These are phyloP conservation scores for Pythium angustatum DNA, from an alignment of 352 stramenopile species.

Conservation along the genomic window DNA sequence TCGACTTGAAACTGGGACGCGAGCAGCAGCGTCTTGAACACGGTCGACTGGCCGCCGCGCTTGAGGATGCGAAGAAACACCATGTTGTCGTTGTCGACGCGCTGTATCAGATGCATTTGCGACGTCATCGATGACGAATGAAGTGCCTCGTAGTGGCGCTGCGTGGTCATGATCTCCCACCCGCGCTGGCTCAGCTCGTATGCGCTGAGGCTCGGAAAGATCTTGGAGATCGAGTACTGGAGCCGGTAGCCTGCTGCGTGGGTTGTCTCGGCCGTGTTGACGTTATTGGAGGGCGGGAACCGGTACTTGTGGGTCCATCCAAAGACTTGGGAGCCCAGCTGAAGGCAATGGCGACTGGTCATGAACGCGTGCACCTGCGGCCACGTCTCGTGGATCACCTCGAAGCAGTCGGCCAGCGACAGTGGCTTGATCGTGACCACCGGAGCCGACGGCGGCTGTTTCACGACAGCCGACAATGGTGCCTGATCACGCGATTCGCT, in stretches of 20 bases:
- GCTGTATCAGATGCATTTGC: slow-evolving; percentile 49
- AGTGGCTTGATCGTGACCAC: slow-evolving; percentile 17
- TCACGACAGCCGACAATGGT: slow-evolving; percentile 6
- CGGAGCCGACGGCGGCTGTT: slow-evolving; percentile 6
- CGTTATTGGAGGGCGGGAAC: slow-evolving; percentile 13
- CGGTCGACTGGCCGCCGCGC: slow-evolving; percentile 28
- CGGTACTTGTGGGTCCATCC: slow-evolving; percentile 59
- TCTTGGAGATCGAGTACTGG: slow-evolving; percentile 68
- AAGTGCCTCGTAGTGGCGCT: slow-evolving; percentile 22
- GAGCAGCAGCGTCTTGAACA: slow-evolving; percentile 65
- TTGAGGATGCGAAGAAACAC: slow-evolving; percentile 62
- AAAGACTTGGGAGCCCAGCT: slow-evolving; percentile 52
- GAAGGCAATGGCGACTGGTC: slow-evolving; percentile 51
- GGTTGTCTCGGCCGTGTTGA: too few relatives aligned
- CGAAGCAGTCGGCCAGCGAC: slow-evolving; percentile 26
- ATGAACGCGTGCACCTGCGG: slow-evolving; percentile 29
- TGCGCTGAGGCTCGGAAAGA: slow-evolving; percentile 39
- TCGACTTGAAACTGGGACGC: slow-evolving; percentile 52
- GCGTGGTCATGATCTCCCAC: slow-evolving; percentile 56
- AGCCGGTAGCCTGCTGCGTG: slow-evolving; percentile 39
- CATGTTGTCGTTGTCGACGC: slow-evolving; percentile 54
- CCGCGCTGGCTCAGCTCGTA: slow-evolving; percentile 47
- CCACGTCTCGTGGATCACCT: slow-evolving; percentile 43
- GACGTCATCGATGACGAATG: slow-evolving; percentile 32
- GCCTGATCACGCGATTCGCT: background rate